These are phyloP conservation scores for Lepidium didymum DNA, from an alignment of 345 rosid genomes.

Conservation along the genomic window DNA sequence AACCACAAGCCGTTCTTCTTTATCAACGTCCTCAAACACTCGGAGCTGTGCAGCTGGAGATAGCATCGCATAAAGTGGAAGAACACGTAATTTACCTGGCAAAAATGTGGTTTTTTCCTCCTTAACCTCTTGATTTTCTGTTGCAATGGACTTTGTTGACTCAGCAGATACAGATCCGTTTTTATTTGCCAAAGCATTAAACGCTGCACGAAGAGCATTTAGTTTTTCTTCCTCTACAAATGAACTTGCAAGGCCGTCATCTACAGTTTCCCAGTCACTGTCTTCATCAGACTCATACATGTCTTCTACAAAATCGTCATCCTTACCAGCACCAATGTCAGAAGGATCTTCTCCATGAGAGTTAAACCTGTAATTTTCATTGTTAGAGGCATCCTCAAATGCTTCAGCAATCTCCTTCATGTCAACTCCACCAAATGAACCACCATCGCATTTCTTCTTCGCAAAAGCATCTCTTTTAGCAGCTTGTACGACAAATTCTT, in stretches of 20 bases:
- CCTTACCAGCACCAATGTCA: constrained; percentile 23
- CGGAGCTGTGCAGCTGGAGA: constrained; percentile 79
- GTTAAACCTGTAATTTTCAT: constrained; percentile 46
- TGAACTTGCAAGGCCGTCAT: constrained; percentile 29
- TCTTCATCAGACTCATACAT: constrained; percentile 57
- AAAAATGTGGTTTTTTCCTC: constrained; percentile 21
- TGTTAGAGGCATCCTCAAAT: constrained; percentile 37
- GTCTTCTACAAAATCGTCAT: constrained; percentile 19
- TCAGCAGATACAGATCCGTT: constrained; percentile 17
- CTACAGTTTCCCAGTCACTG: constrained; percentile 52
- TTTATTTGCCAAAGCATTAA: constrained; percentile 56
- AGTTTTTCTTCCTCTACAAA: constrained; percentile 31
- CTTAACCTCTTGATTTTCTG: constrained; percentile 23
- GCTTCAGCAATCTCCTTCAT: constrained; percentile 81
- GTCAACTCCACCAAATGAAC: constrained; percentile 37
- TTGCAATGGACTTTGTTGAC: constrained; percentile 7
- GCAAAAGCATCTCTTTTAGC: constrained; percentile 4
- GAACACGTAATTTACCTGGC: constrained; percentile 38
- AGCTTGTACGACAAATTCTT: constrained; percentile 31
- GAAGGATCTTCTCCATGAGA: constrained; percentile 46
- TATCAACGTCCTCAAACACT: constrained; percentile 68
- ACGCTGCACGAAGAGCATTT: constrained; percentile 65
- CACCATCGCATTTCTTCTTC: constrained; percentile 25
- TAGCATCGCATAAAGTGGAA: constrained; percentile 91
- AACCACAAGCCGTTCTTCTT: constrained; percentile 80